A percentile compares a stretch with the other conserved stretches of the same genome.
Evolutionary conservation across 306 rosid genomes (phyloP).

Genomic region (Mucuna pruriens): DNA sequence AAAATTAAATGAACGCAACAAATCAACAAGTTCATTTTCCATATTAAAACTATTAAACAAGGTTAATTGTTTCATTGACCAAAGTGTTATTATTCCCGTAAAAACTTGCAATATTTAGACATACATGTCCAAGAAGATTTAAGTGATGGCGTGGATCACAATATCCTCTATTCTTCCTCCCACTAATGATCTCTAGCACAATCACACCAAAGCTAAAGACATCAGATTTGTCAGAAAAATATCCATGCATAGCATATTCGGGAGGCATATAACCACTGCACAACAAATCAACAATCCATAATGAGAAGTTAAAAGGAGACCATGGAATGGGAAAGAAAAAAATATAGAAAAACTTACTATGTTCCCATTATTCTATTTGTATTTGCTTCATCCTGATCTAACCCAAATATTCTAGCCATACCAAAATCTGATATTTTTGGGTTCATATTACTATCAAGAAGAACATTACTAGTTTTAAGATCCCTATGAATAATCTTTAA

Average conservation of each 20-base stretch:
- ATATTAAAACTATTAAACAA: no score
- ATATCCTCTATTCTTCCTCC: not conserved
- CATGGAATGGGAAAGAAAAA: not conserved
- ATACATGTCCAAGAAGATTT: no score
- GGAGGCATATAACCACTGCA: not conserved
- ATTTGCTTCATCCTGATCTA: not conserved
- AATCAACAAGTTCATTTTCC: no score
- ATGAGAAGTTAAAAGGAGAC: not conserved
- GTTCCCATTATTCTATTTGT: slow-evolving; percentile 40
- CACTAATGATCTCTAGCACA: not conserved
- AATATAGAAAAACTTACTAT: slow-evolving; percentile 41
- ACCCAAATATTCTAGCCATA: not conserved
- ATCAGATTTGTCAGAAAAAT: not conserved
- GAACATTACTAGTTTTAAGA: not conserved
- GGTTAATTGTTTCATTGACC: no score
- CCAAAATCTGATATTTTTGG: slow-evolving; percentile 20
- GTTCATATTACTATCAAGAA: not conserved
- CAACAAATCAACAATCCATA: not conserved
- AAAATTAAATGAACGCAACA: no score
- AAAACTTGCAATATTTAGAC: no score
- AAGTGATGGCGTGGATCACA: no score
- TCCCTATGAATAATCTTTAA: not conserved
- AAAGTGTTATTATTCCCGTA: no score
- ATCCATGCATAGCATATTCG: not conserved
- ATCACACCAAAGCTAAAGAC: not conserved